Conservation (phyloP, 352 stramenopile species). For the Aphanomyces euteiches region DNA sequence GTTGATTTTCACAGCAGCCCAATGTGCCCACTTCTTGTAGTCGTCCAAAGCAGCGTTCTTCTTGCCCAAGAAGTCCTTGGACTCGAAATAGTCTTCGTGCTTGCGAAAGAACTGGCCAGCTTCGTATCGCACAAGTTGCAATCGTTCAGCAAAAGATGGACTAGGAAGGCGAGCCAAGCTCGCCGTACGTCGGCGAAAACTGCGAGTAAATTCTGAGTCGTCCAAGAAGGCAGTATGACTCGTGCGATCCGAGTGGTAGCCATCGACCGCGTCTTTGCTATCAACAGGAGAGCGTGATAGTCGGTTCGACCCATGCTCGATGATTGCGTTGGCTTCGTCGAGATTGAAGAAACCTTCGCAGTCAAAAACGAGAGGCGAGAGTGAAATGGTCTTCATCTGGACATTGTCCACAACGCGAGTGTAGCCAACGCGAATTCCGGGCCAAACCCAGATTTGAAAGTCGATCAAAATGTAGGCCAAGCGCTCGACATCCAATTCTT, state of each 20-base stretch:
- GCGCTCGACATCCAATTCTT: slow-evolving; percentile 40
- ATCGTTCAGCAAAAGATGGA: slow-evolving; percentile 44
- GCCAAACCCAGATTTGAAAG: slow-evolving; percentile 73
- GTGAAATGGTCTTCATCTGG: slow-evolving; percentile 57
- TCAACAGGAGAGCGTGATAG: slow-evolving; percentile 58
- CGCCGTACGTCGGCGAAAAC: slow-evolving; percentile 51
- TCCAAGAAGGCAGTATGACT: slow-evolving; percentile 67
- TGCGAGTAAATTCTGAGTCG: slow-evolving; percentile 58
- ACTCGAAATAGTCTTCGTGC: slow-evolving; percentile 76
- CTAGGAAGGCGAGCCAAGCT: slow-evolving; percentile 50
- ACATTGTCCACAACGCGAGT: slow-evolving; percentile 46
- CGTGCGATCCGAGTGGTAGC: slow-evolving; percentile 59
- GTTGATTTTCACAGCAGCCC: slow-evolving; percentile 43
- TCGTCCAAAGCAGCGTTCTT: slow-evolving; percentile 41
- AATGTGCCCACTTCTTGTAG: slow-evolving; percentile 48
- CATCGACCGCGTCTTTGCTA: slow-evolving; percentile 49
- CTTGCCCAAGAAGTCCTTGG: slow-evolving; percentile 56
- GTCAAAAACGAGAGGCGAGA: slow-evolving; percentile 59
- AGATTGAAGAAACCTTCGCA: slow-evolving; percentile 59
- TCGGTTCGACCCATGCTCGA: slow-evolving; percentile 44
- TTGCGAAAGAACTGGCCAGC: slow-evolving; percentile 69
- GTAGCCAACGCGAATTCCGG: slow-evolving; percentile 63
- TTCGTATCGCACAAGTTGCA: slow-evolving; percentile 71
- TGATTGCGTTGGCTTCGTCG: slow-evolving; percentile 56
- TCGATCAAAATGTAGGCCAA: slow-evolving; percentile 67